Evolutionary conservation across 371 early-diverging fungal genomes (phyloP), one percentile per base, ranked within the genome.

Genomic region (Zychaea mexicana): DNA sequence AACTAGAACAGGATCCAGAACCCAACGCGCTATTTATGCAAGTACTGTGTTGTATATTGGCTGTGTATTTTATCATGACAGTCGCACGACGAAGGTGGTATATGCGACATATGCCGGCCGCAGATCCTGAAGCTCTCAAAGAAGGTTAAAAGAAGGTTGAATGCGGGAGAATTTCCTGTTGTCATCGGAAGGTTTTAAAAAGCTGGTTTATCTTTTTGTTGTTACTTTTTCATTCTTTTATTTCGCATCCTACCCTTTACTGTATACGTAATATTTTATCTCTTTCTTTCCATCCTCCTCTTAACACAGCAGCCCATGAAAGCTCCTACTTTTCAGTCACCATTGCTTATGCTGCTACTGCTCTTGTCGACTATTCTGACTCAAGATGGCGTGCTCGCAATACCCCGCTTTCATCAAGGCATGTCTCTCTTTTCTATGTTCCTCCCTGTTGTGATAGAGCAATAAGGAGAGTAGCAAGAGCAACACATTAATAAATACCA

Each of bases 21-120:
- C 54, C 67, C 24, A 38, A 56, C 13, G 70, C 63, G 2, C 58
- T 80, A 27, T 80, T 80, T 52, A 27, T 75, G n/a, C 71, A 65
- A 53, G 68, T 73, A 2, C 52, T 80, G 2, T 45, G 59, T 4
- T 21, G 65, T 9, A 39, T 74, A 3, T 53, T 77, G 15, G 22
- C 58, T 3, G 27, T 77, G 2, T 80, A 80, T 52, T 64, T 73
- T 26, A 21, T 61, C 0, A 57, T 80, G 64, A 68, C 77, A 2
- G 8, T 70, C 5, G 19, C 56, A 31, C 66, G 47, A n/a, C 63
- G 60, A 27, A 61, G 61, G 54, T 68, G 68, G 21, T 49, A 24
- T 49, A 10, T 22, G n/a, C 21, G 49, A 49, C 49, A 24, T 24
- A 24, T 24, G 26, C 49, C 49, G 24, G 49, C 49, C 1, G 49